These are phyloP conservation scores for Pyrenochaeta sp. DNA, from an alignment of 2,329 filamentous ascomycete genomes.

Conservation along the genomic window DNA sequence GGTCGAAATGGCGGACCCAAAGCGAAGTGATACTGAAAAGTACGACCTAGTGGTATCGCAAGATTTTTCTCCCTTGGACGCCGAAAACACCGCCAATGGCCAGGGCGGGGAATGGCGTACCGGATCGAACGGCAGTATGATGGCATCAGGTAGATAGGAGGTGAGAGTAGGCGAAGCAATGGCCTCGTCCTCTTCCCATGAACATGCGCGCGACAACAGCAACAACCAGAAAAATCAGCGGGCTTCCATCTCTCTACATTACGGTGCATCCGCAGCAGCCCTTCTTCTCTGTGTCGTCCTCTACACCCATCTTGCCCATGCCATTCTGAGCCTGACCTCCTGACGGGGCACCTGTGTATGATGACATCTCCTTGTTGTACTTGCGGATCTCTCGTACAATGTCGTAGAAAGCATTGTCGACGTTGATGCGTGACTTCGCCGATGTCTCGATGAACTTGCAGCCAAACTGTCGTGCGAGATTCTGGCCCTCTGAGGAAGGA, in stretches of 20 bases:
- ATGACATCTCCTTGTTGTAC: slow-evolving; percentile 98
- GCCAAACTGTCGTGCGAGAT: slow-evolving; percentile 82
- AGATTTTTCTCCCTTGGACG: slow-evolving; percentile 31
- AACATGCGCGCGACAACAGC: slow-evolving; percentile 14
- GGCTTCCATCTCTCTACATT: slow-evolving; percentile 66
- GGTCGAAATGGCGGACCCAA: slow-evolving; percentile 19
- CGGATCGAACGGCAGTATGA: slow-evolving; percentile 20
- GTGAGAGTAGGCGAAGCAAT: slow-evolving; percentile 32
- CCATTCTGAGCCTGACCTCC: slow-evolving; percentile 63
- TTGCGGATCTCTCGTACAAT: slow-evolving; percentile 96
- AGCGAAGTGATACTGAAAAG: slow-evolving; percentile 38
- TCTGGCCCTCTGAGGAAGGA: slow-evolving; percentile 76
- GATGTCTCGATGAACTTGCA: slow-evolving; percentile 99
- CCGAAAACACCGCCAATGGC: slow-evolving; percentile 27
- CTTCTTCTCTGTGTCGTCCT: slow-evolving; percentile 70
- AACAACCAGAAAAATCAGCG: slow-evolving; percentile 12
- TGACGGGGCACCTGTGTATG: slow-evolving; percentile 73
- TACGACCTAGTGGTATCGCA: slow-evolving; percentile 47
- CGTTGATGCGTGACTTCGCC: slow-evolving; percentile 96
- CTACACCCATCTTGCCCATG: slow-evolving; percentile 79
- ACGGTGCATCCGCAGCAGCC: slow-evolving; percentile 87
- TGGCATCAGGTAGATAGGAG: neutral
- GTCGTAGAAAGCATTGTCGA: slow-evolving; percentile 98
- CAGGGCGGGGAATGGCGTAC: slow-evolving; percentile 36
- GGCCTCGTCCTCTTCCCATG: slow-evolving; percentile 30